Base-by-base conservation (phyloP, 306 rosid species). In the Crotalaria pallida region DNA sequence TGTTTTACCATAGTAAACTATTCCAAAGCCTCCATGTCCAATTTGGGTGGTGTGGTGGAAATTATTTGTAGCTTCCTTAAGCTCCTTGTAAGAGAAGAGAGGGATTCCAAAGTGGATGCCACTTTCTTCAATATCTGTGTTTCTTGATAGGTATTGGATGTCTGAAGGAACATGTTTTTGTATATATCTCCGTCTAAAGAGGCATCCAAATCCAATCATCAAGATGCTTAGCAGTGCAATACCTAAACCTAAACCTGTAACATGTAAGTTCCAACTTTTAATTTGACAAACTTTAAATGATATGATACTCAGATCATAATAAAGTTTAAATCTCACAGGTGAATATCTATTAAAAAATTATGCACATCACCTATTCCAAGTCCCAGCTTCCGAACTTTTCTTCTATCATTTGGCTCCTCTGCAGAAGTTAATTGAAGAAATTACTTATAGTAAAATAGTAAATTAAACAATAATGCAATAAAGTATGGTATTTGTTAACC, bases 1-100 rank as follows among this genome's bases (percentile, higher is more conserved):
- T 27, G 18, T 16, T 24, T 24, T 78, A 82, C 83, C 83, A 23
- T 82, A 78, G 58, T 82, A 82, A 50, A 82, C 83, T 5, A 50
- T 74, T 24, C 83, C 83, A 70, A 82, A 82, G 75, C 83, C 86
- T 65, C 86, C 86, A 59, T 74, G 82, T 70, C 92, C 92, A 24
- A 90, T 86, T 58, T 86, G 82, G 38, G 16, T 86, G 19, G 79
- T 41, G 12, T 21, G 65, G 65, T 86, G 75, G 73, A 90, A 90
- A 59, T 83, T 77, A 65, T 84, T 71, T 10, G 96, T 91, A 7
- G 97, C 96, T 77, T 79, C 72, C 64, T 75, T 34, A 7, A 90
- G 92, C 55, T 78, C 83, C 15, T 23, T 53, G 47, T 82, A 74
- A 17, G 86, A 75, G 60, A 82, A 82, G 36, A 82, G 44, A 49